These are phyloP conservation scores for Cyanodermella asteris DNA, from an alignment of 2,329 filamentous ascomycete species.

Conservation along the genomic window DNA sequence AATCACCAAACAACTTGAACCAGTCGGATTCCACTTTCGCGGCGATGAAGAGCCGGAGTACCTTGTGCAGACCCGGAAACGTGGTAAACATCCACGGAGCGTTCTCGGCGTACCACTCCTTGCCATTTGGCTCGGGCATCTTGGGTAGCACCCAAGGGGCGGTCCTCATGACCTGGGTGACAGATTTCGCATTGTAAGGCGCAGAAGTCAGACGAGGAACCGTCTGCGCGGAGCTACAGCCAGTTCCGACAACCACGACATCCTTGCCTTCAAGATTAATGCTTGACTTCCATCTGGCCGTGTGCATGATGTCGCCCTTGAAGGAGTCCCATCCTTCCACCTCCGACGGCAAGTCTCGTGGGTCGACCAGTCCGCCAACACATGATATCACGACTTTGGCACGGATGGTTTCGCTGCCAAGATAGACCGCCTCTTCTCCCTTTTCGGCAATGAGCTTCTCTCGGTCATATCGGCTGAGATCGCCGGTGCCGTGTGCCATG, in stretches of 20 bases:
- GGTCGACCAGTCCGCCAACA: constrained; percentile 34
- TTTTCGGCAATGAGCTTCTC: constrained; percentile 20
- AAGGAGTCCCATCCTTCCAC: constrained; percentile 32
- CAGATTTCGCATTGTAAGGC: constrained; percentile 27
- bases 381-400: constrained; percentile 32
- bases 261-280: constrained; percentile 32
- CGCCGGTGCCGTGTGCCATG: constrained; percentile 30
- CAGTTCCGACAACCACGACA: constrained; percentile 35
- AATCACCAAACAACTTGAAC: constrained; percentile 22
- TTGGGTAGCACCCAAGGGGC: constrained; percentile 33
- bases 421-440: constrained; percentile 25
- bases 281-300: constrained; percentile 32
- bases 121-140: constrained; percentile 15
- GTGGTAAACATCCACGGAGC: constrained; percentile 22
- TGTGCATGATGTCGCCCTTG: constrained; percentile 33
- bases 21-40: constrained; percentile 20
- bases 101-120: constrained; percentile 25
- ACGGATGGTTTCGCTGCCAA: constrained; percentile 28
- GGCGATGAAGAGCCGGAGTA: constrained; percentile 25
- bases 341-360: constrained; percentile 25
- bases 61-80: constrained; percentile 28
- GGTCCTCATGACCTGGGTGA: constrained; percentile 37
- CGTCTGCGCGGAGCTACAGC: constrained; percentile 35
- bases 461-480: constrained; percentile 27
- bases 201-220: constrained; percentile 28